A percentile compares a stretch with the other conserved stretches of the same genome.
Evolutionary conservation across 352 stramenopile genomes (phyloP).

Genomic region (Globisporangium lucens): DNA sequence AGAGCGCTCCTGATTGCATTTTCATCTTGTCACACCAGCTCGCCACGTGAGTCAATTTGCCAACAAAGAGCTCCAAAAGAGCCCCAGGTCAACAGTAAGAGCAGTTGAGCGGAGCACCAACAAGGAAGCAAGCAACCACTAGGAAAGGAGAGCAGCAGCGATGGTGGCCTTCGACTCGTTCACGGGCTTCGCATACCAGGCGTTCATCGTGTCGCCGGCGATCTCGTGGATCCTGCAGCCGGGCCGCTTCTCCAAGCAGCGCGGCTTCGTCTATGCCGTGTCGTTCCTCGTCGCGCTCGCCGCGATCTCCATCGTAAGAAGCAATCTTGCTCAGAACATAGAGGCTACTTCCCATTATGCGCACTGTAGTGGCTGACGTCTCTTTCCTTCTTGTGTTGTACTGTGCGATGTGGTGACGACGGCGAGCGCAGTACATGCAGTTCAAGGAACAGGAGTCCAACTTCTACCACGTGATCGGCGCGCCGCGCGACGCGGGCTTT

Average conservation of each 20-base stretch:
- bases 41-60: not conserved
- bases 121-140: not conserved
- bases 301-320: conserved; percentile 86
- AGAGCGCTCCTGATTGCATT: not conserved
- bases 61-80: not conserved
- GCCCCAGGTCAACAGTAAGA: not conserved
- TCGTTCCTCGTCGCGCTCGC: conserved; percentile 91
- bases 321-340: not conserved
- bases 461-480: conserved; percentile 92
- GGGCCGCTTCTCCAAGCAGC: conserved; percentile 90
- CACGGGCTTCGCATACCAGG: conserved; percentile 64
- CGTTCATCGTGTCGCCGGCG: conserved; percentile 80
- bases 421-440: conserved; percentile 58
- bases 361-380: not conserved
- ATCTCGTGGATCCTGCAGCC: conserved; percentile 96
- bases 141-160: conserved; percentile 9
- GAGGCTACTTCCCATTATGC: not conserved
- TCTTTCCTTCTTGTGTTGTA: not conserved
- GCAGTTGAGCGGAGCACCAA: not conserved
- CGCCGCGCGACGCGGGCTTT: conserved; percentile 86
- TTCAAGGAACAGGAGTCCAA: conserved; percentile 91
- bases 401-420: not conserved
- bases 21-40: not conserved
- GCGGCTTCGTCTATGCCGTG: conserved; percentile 94
- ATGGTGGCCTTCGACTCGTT: conserved; percentile 62